Percentiles rank a stretch among this genome's conserved stretches.
Evolutionary conservation across 129 eudicot species (phyloP).

Genomic region (Helianthus tuberosus): DNA sequence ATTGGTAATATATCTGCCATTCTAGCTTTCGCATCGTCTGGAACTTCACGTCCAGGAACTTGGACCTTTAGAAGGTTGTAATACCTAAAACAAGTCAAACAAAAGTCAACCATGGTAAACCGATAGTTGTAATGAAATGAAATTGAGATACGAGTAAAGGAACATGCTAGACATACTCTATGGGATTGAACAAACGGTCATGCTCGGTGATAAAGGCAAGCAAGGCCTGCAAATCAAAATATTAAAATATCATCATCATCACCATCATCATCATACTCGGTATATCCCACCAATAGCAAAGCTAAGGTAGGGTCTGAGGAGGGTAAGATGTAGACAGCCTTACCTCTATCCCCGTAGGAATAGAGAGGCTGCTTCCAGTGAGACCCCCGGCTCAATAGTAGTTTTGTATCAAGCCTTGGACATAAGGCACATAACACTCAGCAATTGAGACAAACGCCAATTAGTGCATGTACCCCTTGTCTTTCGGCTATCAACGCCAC

Average conservation of each 20-base stretch:
- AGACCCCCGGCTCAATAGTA: no score
- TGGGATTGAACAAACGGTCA: slow-evolving; percentile 59
- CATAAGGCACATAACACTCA: no score
- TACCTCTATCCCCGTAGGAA: no score
- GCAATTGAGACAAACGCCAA: no score
- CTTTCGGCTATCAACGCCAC: no score
- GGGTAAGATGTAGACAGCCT: no score
- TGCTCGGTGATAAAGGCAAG: slow-evolving; percentile 92
- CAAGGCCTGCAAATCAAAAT: slow-evolving; percentile 68
- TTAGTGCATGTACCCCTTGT: no score
- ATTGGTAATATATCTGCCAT: slow-evolving; percentile 58
- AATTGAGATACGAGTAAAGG: slow-evolving; percentile 1
- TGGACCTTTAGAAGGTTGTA: slow-evolving; percentile 71
- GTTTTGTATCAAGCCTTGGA: no score
- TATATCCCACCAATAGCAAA: no score
- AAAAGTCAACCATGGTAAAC: neutral
- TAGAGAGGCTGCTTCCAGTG: no score
- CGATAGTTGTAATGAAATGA: neutral
- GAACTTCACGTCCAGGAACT: slow-evolving; percentile 98
- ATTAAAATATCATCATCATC: neutral
- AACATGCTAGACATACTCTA: slow-evolving; percentile 59
- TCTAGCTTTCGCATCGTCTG: slow-evolving; percentile 78
- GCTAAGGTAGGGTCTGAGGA: no score
- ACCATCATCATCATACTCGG: no score
- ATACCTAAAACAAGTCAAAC: slow-evolving; percentile 50